Percentiles rank a stretch among this genome's conserved stretches.
Evolutionary conservation across 345 rosid species (phyloP).

Genomic region (Mallotus nudiflorus): DNA sequence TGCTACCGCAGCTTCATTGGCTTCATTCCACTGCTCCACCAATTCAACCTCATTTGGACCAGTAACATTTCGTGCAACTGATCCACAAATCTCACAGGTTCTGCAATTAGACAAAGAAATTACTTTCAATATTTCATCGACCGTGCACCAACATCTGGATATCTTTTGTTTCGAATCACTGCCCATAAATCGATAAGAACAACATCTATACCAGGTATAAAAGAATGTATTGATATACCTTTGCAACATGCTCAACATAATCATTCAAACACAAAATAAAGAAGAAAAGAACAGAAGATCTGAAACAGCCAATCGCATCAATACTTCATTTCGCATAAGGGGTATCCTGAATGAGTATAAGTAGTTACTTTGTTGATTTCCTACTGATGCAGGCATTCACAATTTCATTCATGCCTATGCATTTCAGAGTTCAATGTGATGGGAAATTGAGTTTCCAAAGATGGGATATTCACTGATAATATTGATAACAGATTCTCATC

Average conservation of each 20-base stretch:
- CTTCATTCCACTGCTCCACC: constrained; percentile 49
- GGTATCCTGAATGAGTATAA: too few species aligned
- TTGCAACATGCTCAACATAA: too few species aligned
- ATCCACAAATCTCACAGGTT: constrained; percentile 94
- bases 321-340: too few species aligned
- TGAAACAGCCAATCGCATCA: too few species aligned
- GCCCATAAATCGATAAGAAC: not conserved
- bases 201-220: not conserved
- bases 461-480: not conserved
- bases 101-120: constrained; percentile 38
- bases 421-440: too few species aligned
- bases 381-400: too few species aligned
- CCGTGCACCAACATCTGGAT: not conserved
- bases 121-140: not conserved
- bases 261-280: too few species aligned
- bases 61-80: constrained; percentile 65
- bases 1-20: constrained; percentile 34
- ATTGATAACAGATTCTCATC: not conserved
- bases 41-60: constrained; percentile 50
- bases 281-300: too few species aligned
- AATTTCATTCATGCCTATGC: too few species aligned
- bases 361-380: too few species aligned
- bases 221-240: too few species aligned
- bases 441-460: not conserved
- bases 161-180: not conserved